These are phyloP conservation scores for Fennellomyces sp. DNA, from an alignment of 371 early-diverging fungal species.

Conservation along the genomic window DNA sequence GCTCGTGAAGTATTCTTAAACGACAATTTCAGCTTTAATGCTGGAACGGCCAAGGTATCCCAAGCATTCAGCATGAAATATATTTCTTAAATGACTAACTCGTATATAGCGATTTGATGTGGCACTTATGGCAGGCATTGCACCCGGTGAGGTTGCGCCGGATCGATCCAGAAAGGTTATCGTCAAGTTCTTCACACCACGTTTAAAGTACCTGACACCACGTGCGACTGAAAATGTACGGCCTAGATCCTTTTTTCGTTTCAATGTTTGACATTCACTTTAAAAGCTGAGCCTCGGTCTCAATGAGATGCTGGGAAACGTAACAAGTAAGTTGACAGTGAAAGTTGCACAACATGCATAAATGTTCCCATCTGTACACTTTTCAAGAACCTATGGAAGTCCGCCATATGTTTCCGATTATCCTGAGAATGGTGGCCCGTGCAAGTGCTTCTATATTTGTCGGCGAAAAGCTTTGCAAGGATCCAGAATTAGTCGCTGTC, in stretches of 20 bases:
- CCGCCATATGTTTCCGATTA: slow-evolving; percentile 14
- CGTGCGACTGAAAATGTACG: slow-evolving; percentile 13
- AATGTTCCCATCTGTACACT: not conserved
- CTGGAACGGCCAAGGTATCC: slow-evolving; percentile 5
- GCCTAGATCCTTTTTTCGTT: not conserved
- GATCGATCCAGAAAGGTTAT: not conserved
- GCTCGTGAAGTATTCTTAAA: slow-evolving; percentile 18
- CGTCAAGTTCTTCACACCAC: slow-evolving; percentile 3
- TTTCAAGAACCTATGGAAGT: slow-evolving; percentile 8
- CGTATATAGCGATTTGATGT: slow-evolving; percentile 14
- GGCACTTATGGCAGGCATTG: slow-evolving; percentile 3
- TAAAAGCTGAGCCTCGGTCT: too few species aligned
- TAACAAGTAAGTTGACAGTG: not conserved
- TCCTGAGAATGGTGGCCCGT: slow-evolving; percentile 18
- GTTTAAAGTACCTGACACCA: slow-evolving; percentile 12
- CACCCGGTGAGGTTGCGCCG: not conserved
- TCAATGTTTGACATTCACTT: too few species aligned
- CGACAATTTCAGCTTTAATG: slow-evolving; percentile 9
- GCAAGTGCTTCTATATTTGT: slow-evolving; percentile 24
- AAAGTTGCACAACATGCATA: too few species aligned
- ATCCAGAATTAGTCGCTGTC: slow-evolving; percentile 14
- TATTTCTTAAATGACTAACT: too few species aligned
- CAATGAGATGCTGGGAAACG: too few species aligned
- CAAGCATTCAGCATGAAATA: too few species aligned
- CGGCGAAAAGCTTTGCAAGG: slow-evolving; percentile 16